Evolutionary conservation across 495 filamentous ascomycete genomes (phyloP), one percentile per base, ranked within the genome.

Genomic region (Trichoderma gamsii): DNA sequence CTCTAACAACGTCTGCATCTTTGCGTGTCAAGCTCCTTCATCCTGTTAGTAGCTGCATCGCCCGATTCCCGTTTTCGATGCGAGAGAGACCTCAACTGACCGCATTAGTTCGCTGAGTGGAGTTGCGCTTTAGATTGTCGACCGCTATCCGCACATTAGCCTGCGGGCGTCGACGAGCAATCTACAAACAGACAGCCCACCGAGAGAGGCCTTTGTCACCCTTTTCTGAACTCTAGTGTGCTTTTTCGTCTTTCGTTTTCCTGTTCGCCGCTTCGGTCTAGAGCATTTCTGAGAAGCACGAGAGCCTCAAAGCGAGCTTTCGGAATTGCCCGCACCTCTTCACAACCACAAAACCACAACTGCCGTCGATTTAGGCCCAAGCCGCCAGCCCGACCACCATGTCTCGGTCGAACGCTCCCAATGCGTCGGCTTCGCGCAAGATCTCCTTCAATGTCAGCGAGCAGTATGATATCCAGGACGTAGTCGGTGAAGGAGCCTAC

Each of bases 361-460:
- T 23, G 46, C 68, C 66, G 59, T 16, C 8, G 44, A 49, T 59
- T 27, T 21, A 32, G 56, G 12, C 56, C 16, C 21, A n/a, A 41
- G 52, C n/a, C 64, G 64, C 64, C 56, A 69, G 32, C n/a, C 64
- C 21, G n/a, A 9, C 51, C 66, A 68, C 13, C 66, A 79, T 79
- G 76, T 78, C 78, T 65, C 81, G 81, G 72, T 69, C 78, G 35
- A 77, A 72, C 70, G 68, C 76, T 7, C 76, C 79, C 32, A 82
- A 81, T 71, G 77, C 79, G 43, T 73, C 79, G 63, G 84, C 83
- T 70, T 97, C 95, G 73, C 86, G 96, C 70, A 99, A 98, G 87
- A 99, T 99, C 76, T 97, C 93, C 59, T 99, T 99, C 87, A 99
- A 99, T 74, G 96, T 99, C 56, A 97, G 92, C 72, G 96, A 99